phyloP scores from a whole-genome alignment of 192 early-diverging fungal genomes.

The Podila verticillata region DNA sequence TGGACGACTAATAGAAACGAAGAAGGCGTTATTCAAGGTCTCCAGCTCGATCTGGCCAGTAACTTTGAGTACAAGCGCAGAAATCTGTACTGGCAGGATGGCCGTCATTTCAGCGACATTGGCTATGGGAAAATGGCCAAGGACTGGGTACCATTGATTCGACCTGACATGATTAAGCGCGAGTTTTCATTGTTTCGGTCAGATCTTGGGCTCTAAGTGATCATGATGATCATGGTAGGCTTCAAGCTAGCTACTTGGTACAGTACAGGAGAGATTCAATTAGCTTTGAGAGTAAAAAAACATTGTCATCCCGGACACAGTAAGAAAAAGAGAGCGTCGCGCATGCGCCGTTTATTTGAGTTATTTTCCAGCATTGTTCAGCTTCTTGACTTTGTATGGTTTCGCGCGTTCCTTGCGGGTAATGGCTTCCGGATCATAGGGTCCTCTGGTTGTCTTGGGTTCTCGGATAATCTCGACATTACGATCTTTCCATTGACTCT shows the following conservation, averaged over 20 bases:
- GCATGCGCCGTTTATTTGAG: no score
- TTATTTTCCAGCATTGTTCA: conserved; percentile 51
- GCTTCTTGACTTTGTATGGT: conserved; percentile 50
- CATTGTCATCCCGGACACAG: no score
- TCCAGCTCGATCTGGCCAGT: conserved; percentile 33
- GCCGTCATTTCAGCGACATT: conserved; percentile 46
- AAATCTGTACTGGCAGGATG: conserved; percentile 50
- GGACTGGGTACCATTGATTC: conserved; percentile 39
- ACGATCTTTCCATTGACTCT: conserved; percentile 93
- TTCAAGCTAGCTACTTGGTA: not conserved
- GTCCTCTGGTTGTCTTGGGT: conserved; percentile 30
- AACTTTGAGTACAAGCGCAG: conserved; percentile 51
- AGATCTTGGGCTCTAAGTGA: conserved; percentile 33
- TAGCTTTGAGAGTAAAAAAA: no score
- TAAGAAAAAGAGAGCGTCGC: no score
- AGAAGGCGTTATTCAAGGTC: conserved; percentile 33
- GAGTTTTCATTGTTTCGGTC: conserved; percentile 39
- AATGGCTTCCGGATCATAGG: conserved; percentile 33
- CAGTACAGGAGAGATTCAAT: not conserved
- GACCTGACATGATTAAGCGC: conserved; percentile 52
- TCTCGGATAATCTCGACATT: conserved; percentile 72
- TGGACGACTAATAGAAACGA: conserved; percentile 8
- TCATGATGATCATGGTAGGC: no score
- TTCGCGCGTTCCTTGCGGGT: conserved; percentile 41
- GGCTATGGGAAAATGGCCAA: conserved; percentile 51